Base-by-base conservation (phyloP, 495 filamentous ascomycete genomes). In the Cladorrhinum samala region DNA sequence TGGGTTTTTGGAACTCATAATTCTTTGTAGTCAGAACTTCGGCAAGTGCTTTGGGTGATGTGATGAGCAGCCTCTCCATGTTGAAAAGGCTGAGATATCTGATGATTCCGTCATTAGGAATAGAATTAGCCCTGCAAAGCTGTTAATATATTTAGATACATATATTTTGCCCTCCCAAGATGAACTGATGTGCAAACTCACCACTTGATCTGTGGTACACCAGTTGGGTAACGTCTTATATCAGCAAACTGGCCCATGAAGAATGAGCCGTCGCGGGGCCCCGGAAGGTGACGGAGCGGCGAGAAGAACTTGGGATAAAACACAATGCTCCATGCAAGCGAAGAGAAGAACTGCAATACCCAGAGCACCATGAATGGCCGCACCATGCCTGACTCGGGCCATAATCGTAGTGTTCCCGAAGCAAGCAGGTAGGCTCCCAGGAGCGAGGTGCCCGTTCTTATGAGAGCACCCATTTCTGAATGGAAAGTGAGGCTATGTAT, bases 31-130 rank as follows among this genome's bases (percentile, higher is more conserved):
- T 74, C 1, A 87, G 70, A 7, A 89, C 70, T 57, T 92, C 87
- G 5, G 77, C 72, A 9, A 90, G 66, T 0, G 77, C 79, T 60
- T 89, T 86, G 2, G 88, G 77, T 5, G 69, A 79, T 1, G 81
- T 85, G 19, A 85, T 55, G 1, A 91, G 57, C 3, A 95, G 59
- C 38, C 89, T 77, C 61, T 95, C 88, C 5, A 73, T 52, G 60
- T 94, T 92, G 54, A 85, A 82, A 4, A 84, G 49, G 14, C 77
- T 79, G 11, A 79, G 72, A 64, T 95, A 92, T 24, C 83, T 78
- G 43, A 97, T 87, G n/a, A 96, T 64, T 8, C 91, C 91, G 42
- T 92, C 79, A 56, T 96, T 91, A n/a, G 88, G 87, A 25, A 95
- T 73, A 1, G 72, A 80, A 41, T 85, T 77, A 48, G 83, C 73